Evolutionary conservation across 768 basidiomycete species (phyloP), one percentile per base, ranked within the genome.

Genomic region (Fistulinella prunicolor): DNA sequence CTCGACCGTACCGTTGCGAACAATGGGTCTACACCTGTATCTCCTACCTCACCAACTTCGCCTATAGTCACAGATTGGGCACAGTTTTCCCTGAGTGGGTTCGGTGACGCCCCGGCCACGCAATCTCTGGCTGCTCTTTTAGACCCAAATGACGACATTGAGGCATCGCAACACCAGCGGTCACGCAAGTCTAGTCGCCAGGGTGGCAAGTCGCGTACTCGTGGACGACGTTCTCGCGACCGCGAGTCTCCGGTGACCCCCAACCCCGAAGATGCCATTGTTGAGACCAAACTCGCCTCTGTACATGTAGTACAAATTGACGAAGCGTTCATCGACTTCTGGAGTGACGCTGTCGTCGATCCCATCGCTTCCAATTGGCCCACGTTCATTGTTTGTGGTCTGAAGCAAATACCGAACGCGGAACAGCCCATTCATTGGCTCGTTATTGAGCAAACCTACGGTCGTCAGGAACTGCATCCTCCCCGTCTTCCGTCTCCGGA

Each of bases 291-390:
- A 9, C 64, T 83, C 10, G 67, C 73, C 13, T 65, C 65, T 2
- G 57, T 66, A 8, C 57, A 58, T 9, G 54, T 79, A 29, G 67
- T 82, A n/a, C 75, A 81, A 50, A 59, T 91, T 10, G 89, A 91
- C 57, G 88, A 90, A 57, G 86, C 87, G 1, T 90, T 91, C 62
- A 68, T 89, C 45, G 88, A 91, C 63, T 89, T 89, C 61, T 90
- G 87, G 86, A 77, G 74, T 42, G 88, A 91, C 58, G 77, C 86
- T 2, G 60, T 89, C 26, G 68, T 83, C 14, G 88, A 91, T 57
- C 80, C 85, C 16, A 76, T 88, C 48, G 71, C 84, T 0, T 63
- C 73, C 1, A 64, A 69, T 36, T 89, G 83, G 86, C 87, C 86
- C 12, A 68, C 74, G 5, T 87, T 89, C 54, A 76, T 85, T 34